Evolutionary conservation across 805 yeast species (phyloP).

Genomic region (Kluyveromyces aestuarii): DNA sequence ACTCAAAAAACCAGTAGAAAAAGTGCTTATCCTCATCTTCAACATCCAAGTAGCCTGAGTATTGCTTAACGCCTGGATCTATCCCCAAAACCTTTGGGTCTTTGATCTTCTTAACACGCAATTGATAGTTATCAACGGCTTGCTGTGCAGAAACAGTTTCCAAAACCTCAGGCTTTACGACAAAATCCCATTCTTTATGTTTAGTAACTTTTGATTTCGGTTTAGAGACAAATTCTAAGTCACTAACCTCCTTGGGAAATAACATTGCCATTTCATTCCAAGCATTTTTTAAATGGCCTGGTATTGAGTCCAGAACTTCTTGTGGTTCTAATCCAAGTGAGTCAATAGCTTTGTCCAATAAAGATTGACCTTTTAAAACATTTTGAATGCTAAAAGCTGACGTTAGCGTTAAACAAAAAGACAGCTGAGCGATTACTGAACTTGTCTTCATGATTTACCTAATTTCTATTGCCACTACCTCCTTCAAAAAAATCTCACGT

Average conservation of each 20-base stretch:
- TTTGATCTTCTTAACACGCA: conserved; percentile 47
- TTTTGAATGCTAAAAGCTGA: conserved; percentile 6
- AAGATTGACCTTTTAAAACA: conserved; percentile 10
- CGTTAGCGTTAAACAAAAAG: not conserved
- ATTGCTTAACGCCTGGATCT: conserved; percentile 68
- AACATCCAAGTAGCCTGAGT: conserved; percentile 78
- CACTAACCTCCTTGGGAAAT: conserved; percentile 48
- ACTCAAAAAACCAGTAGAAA: conserved; percentile 78
- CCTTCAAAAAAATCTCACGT: not conserved
- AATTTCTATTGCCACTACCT: not conserved
- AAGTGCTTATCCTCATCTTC: conserved; percentile 81
- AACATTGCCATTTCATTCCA: conserved; percentile 58
- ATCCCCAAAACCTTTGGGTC: conserved; percentile 64
- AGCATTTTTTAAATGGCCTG: conserved; percentile 39
- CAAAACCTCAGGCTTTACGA: conserved; percentile 25
- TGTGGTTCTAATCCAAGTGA: conserved; percentile 39
- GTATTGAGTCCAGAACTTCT: conserved; percentile 32
- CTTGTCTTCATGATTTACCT: not conserved
- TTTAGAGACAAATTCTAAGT: conserved; percentile 40
- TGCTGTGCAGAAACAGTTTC: conserved; percentile 15
- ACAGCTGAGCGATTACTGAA: not conserved
- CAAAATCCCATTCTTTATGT: conserved; percentile 22
- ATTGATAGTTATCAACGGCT: conserved; percentile 39
- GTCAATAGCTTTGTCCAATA: conserved; percentile 41
- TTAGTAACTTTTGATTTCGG: conserved; percentile 34